Base-by-base conservation (phyloP, 164 flowering plant genomes). In the Umbilicus rupestris region DNA sequence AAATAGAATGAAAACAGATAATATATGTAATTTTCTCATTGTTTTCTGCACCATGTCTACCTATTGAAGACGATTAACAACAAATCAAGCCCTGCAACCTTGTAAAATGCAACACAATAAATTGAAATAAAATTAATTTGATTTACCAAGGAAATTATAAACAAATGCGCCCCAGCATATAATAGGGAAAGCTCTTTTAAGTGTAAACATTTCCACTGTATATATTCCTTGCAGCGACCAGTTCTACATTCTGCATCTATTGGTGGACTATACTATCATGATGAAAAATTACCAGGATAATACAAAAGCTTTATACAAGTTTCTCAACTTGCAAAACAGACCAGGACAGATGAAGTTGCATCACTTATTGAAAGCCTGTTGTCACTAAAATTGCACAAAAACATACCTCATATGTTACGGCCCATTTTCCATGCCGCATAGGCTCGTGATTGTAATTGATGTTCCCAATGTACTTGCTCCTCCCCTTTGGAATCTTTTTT, bases 371-470 rank as follows among this genome's bases (percentile, higher is more conserved):
- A 47, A 47, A n/a, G n/a, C n/a, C 22, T 11, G 7, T n/a, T 47
- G 24, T 5, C n/a, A 47, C 24, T n/a, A n/a, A n/a, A 4, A 47
- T 47, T 47, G 52, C 52, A 47, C 22, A 4, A 15, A 22, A 17
- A 47, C 49, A 62, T 82, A 92, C 97, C 96, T 89, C 94, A 71
- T 82, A 81, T 39, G 84, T 82, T 35, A 85, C 90, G 9, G 86
- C 87, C 90, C 90, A 85, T 85, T 85, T 85, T 55, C 90, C 90
- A 70, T 69, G 6, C 6, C 90, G 81, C 66, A 85, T 62, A 30
- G 90, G 90, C 78, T 74, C 83, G 72, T 82, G 90, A 72, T 76
- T 75, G 73, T 79, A 82, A 70, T 85, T 85, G 31, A 85, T 80
- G 74, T 85, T 85, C 41, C 90, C 90, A 22, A 85, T 65, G 64